Evolutionary conservation across 192 early-diverging fungal genomes (phyloP), one percentile per base, ranked within the genome.

Genomic region (Coemansia sp.): DNA sequence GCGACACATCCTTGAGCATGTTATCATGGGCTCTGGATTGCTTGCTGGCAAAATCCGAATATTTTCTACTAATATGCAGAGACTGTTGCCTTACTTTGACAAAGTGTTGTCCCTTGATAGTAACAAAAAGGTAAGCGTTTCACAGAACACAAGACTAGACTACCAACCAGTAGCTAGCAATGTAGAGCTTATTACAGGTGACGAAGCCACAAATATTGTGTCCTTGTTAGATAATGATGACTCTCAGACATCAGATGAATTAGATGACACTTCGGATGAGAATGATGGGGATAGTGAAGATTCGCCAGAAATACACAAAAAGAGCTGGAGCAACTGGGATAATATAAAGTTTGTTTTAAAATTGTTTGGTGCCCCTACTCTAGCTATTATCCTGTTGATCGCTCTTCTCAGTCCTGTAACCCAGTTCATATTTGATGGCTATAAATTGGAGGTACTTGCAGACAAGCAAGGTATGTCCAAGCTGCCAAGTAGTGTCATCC

Each of bases 1-100:
- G 59, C 78, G 80, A 10, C 86, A 91, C 64, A 84, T 94, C 18
- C 90, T 97, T 51, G 87, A 86, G 8, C 41, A 87, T 68, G 69
- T 86, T 35, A 55, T 86, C 71, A 65, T 73, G 69, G 84, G 62
- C 44, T 79, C 82, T 5, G 88, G 88, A 0, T 49, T 87, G 8
- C 75, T 96, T 36, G 78, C 69, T 0, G 86, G 81, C 51, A 94
- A 94, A 82, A 92, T 94, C 2, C 86, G 94, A 20, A 68, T 98
- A 30, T 67, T 98, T 58, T 91, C 95, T 2, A 95, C 95, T 0
- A 93, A 97, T 71, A 85, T 88, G 56, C 80, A 94, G 0, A 87
- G 91, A 61, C 80, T 90, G 52, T 59, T 96, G 60, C 91, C 92
- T 2, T 79, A 88, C 57, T 89, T 88, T 34, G 89, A 94, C 61